Conservation (phyloP, 202 grass and related monocot species). For the Carex arenaria region DNA sequence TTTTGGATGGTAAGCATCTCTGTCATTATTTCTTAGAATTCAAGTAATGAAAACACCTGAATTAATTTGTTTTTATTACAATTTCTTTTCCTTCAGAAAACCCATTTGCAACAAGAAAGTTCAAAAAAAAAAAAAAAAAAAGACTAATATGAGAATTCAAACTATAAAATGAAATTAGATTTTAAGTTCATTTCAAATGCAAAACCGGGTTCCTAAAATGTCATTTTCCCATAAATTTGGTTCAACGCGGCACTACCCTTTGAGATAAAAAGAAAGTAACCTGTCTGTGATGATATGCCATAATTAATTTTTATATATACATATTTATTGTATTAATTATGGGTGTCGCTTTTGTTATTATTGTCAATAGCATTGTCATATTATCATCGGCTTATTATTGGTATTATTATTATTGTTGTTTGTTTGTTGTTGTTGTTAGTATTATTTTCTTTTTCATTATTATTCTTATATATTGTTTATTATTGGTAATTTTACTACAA, state of each 20-base stretch:
- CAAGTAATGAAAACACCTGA: not conserved
- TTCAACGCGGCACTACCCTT: not conserved
- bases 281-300: not conserved
- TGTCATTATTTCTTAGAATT: not conserved
- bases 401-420: no score
- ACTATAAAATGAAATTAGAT: not conserved
- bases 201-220: not conserved
- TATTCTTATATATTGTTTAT: not conserved
- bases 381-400: not conserved
- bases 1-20: slow-evolving; percentile 44
- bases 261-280: not conserved
- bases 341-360: not conserved
- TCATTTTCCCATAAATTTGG: not conserved
- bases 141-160: not conserved
- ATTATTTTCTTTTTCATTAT: not conserved
- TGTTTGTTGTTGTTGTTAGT: not conserved
- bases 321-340: not conserved
- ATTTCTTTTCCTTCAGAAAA: not conserved
- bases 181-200: not conserved
- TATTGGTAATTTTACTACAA: not conserved
- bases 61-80: slow-evolving; percentile 5
- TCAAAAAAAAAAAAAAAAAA: not conserved
- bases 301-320: not conserved
- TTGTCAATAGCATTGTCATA: not conserved
- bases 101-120: not conserved